Conservation (phyloP, 176 grass and related monocot species). For the Thinopyrum elongatum region DNA sequence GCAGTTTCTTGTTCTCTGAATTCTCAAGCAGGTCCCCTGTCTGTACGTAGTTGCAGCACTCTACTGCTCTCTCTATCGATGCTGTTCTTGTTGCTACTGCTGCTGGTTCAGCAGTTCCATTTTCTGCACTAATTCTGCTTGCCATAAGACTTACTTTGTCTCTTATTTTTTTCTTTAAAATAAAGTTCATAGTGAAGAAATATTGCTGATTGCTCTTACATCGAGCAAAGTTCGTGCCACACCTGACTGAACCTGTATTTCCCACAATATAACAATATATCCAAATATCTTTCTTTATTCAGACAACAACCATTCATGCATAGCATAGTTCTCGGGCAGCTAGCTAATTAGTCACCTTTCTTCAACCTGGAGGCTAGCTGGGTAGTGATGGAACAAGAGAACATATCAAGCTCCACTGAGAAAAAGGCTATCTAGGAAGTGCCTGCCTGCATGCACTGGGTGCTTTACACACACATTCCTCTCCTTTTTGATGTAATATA, state of each 20-base stretch:
- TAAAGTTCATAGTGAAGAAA: too few species aligned
- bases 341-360: constrained; percentile 11
- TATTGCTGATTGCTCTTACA: too few species aligned
- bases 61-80: not conserved
- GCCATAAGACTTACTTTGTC: not conserved
- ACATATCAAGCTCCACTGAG: constrained; percentile 39
- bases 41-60: not conserved
- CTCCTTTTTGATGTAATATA: constrained; percentile 24
- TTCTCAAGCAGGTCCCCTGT: not conserved
- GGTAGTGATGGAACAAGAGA: constrained; percentile 40
- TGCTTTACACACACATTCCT: constrained; percentile 41
- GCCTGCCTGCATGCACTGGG: not conserved
- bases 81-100: not conserved
- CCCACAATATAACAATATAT: not conserved
- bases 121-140: not conserved
- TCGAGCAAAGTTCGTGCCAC: not conserved
- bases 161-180: not conserved
- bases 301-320: not conserved
- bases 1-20: not conserved
- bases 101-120: not conserved
- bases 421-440: constrained; percentile 16
- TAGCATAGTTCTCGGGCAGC: not conserved
- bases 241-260: not conserved
- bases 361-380: not conserved
- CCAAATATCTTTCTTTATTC: not conserved